Base-by-base conservation (phyloP, 2,329 filamentous ascomycete genomes). In the Penicillium capsulatum region DNA sequence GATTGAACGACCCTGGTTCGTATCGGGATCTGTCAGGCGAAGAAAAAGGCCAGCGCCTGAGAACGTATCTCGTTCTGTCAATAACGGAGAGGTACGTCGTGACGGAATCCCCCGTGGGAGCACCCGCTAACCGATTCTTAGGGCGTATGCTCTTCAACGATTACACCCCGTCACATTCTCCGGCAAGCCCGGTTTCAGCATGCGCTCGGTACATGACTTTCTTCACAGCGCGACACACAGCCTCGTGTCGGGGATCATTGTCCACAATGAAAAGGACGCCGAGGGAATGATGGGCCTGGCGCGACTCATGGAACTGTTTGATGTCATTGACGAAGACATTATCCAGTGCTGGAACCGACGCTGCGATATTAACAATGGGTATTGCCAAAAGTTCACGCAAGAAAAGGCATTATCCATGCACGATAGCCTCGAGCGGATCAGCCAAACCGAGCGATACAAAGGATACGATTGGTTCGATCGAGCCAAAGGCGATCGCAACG, bases 371-470 rank as follows among this genome's bases (percentile, higher is more conserved):
- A 60, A 86, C 80, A 17, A 69, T 59, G 40, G 76, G 55, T 60
- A 83, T 83, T 35, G 83, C 70, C 40, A 87, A 58, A 53, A 88
- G 73, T 63, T 85, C 74, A 34, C 84, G 74, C 45, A 86, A 59
- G 4, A 78, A 82, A 51, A 95, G 71, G 65, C 57, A 38, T 45
- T 57, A 50, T 57, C 50, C 31, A 68, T 57, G 41, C 59, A 54
- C 51, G 61, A 57, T 38, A 70, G 57, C 43, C 59, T 57, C 34
- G 54, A 33, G 34, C 55, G 38, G 24, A 58, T 59, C 39, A 61
- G 48, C 43, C 58, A 62, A 52, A 58, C 51, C 16, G 64, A 58
- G 48, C 55, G 63, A 36, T 60, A 64, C 22, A 55, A 54, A 17
- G 64, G 61, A 6, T 64, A 66, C 30, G 62, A 67, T 34, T 64